Percentiles rank a stretch among this genome's conserved stretches.
Evolutionary conservation across 768 basidiomycete genomes (phyloP).

Genomic region (Mycena kentingensis): DNA sequence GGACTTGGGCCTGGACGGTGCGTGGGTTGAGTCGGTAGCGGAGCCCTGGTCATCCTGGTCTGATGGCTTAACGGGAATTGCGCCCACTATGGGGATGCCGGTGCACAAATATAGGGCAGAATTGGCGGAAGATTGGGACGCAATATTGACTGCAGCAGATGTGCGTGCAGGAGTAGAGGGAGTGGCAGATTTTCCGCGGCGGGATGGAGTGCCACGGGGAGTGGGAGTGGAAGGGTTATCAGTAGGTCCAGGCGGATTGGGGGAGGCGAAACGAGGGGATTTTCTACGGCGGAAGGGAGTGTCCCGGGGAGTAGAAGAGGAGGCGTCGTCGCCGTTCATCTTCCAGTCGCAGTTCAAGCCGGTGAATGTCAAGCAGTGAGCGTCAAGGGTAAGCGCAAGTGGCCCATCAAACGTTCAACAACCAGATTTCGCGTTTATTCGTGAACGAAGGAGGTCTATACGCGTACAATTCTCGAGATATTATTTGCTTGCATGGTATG

Average conservation of each 20-base stretch:
- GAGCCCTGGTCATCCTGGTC: constrained; percentile 39
- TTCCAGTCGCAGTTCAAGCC: too few species aligned
- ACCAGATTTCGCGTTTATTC: too few species aligned
- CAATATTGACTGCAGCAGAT: constrained; percentile 49
- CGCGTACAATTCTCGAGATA: too few species aligned
- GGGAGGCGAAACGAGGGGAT: constrained; percentile 58
- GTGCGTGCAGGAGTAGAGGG: constrained; percentile 51
- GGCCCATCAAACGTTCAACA: too few species aligned
- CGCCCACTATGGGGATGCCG: constrained; percentile 76
- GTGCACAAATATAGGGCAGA: constrained; percentile 67
- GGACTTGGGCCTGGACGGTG: constrained; percentile 89
- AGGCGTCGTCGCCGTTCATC: constrained; percentile 34
- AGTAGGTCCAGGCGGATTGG: constrained; percentile 50
- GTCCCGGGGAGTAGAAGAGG: constrained; percentile 52
- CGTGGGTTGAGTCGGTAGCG: constrained; percentile 57
- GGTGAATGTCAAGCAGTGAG: too few species aligned
- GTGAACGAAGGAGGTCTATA: too few species aligned
- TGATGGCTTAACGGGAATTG: constrained; percentile 57
- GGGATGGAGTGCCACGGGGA: constrained; percentile 61
- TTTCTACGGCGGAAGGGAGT: constrained; percentile 65
- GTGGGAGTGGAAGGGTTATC: constrained; percentile 46
- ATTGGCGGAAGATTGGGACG: constrained; percentile 40
- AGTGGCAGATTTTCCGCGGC: constrained; percentile 60
- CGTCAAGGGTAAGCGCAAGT: too few species aligned
- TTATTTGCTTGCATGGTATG: too few species aligned